Evolutionary conservation across 495 filamentous ascomycete species (phyloP).

Genomic region (Aspergillus cavernicola): DNA sequence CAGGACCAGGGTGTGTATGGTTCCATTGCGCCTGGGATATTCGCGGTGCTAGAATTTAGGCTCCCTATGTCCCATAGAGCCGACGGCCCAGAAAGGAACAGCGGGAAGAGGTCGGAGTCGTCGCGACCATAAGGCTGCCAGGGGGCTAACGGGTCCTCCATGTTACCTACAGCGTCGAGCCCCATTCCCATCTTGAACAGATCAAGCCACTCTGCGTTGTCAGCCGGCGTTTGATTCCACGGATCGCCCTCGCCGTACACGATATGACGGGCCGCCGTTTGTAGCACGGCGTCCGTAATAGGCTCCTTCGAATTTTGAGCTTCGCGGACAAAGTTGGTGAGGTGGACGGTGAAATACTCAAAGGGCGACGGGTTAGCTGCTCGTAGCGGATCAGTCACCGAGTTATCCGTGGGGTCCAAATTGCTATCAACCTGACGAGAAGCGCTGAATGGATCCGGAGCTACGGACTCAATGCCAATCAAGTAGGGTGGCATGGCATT

Average conservation of each 20-base stretch:
- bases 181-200: not conserved
- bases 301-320: not conserved
- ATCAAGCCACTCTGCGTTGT: not conserved
- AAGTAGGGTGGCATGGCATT: slow-evolving; percentile 59
- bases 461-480: slow-evolving; percentile 18
- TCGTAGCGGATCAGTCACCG: no score
- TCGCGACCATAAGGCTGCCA: not conserved
- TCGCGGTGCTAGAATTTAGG: not conserved
- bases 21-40: not conserved
- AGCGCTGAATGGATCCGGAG: slow-evolving; percentile 20
- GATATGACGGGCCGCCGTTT: not conserved
- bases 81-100: not conserved
- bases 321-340: not conserved
- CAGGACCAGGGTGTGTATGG: not conserved
- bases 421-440: no score
- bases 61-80: not conserved
- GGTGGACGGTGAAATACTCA: not conserved
- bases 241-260: not conserved
- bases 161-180: not conserved
- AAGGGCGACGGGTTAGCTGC: not conserved
- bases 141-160: no score
- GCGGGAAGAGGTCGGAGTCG: not conserved
- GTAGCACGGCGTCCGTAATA: not conserved
- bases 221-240: not conserved
- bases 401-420: no score